Percentiles rank a stretch among this genome's conserved stretches.
Conservation (phyloP, 768 basidiomycete genomes). For the Leucogyrophana mollusca region DNA sequence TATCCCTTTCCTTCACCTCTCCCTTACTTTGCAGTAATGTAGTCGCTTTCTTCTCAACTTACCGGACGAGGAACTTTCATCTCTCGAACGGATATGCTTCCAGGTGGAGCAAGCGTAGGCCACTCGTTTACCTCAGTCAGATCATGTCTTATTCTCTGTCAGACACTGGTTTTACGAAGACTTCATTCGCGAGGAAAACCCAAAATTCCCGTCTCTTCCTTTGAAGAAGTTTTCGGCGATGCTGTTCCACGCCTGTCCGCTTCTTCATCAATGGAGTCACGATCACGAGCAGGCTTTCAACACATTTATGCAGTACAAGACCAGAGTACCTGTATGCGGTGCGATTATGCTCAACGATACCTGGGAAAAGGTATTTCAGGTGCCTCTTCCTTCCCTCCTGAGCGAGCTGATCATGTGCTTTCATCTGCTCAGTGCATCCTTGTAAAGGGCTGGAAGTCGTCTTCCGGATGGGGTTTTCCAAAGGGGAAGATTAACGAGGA, state of each 20-base stretch:
- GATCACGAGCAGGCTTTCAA: conserved; percentile 86
- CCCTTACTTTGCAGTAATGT: conserved; percentile 14
- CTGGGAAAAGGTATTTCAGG: conserved; percentile 85
- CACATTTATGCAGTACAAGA: conserved; percentile 95
- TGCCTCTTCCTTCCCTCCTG: conserved; percentile 7
- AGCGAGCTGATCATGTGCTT: conserved; percentile 10
- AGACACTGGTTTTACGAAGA: conserved; percentile 99
- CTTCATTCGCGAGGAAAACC: conserved; percentile 91
- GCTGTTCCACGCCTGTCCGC: conserved; percentile 82
- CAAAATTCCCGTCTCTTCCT: conserved; percentile 80
- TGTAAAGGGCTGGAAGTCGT: conserved; percentile 97
- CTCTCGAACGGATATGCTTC: conserved; percentile 93
- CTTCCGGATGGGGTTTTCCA: conserved; percentile 98
- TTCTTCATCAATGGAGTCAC: conserved; percentile 78
- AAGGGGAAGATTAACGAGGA: conserved; percentile 99
- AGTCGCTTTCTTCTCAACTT: conserved; percentile 97
- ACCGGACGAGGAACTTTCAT: conserved; percentile 88
- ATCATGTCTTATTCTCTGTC: conserved; percentile 11
- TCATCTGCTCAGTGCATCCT: conserved; percentile 72
- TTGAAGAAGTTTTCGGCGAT: conserved; percentile 93
- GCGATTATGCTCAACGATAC: conserved; percentile 92
- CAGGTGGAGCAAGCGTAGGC: conserved; percentile 98
- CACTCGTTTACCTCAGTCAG: conserved; percentile 8
- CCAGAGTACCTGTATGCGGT: conserved; percentile 94
- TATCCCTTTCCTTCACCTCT: conserved; percentile 9